Evolutionary conservation across 495 filamentous ascomycete genomes (phyloP).

Genomic region (Daldinia vernicosa): DNA sequence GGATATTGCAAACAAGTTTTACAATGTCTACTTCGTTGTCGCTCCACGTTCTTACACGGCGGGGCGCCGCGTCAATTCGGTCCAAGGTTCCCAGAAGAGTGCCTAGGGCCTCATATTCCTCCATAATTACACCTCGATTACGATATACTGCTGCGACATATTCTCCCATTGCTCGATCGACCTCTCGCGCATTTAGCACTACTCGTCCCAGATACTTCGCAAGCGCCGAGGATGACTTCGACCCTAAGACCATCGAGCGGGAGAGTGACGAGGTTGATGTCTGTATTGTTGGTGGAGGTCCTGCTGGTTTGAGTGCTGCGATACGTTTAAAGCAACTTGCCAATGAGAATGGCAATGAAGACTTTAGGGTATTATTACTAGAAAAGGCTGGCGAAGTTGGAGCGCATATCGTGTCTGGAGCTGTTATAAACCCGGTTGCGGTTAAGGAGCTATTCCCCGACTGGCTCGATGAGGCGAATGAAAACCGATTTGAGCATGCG

Average conservation of each 20-base stretch:
- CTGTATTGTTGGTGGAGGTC: constrained; percentile 95
- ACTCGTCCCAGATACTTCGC: constrained; percentile 33
- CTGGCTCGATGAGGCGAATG: constrained; percentile 89
- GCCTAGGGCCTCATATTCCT: constrained; percentile 32
- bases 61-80: constrained; percentile 27
- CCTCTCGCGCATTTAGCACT: constrained; percentile 40
- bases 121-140: constrained; percentile 12
- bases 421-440: constrained; percentile 90
- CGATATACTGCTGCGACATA: constrained; percentile 20
- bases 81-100: constrained; percentile 11
- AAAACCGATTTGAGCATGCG: constrained; percentile 80
- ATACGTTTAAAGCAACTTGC: constrained; percentile 96
- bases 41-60: constrained; percentile 36
- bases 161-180: constrained; percentile 14
- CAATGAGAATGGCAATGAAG: constrained; percentile 94
- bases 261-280: constrained; percentile 96
- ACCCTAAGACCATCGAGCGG: constrained; percentile 77
- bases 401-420: constrained; percentile 94
- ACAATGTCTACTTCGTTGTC: constrained; percentile 39
- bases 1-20: neutral
- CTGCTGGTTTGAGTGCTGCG: constrained; percentile 89
- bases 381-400: constrained; percentile 97
- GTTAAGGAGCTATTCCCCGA: constrained; percentile 92
- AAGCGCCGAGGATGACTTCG: constrained; percentile 67
- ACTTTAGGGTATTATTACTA: constrained; percentile 89